phyloP scores from a whole-genome alignment of 176 grass and related monocot species.

The Olyra latifolia region DNA sequence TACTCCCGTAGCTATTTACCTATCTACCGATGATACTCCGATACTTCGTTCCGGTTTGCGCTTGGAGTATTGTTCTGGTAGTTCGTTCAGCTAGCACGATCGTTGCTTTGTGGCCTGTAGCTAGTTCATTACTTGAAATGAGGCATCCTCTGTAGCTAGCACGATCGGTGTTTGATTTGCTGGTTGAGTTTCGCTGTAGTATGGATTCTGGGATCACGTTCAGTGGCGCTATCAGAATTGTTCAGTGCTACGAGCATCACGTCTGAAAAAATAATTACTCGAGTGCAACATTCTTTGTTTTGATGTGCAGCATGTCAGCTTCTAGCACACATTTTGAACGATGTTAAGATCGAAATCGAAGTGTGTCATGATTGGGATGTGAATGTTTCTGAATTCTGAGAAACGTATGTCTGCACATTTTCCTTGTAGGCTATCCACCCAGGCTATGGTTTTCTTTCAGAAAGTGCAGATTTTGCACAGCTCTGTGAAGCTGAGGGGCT shows the following conservation, averaged over 20 bases:
- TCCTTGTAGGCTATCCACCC: slow-evolving; percentile 76
- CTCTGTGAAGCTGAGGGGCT: slow-evolving; percentile 81
- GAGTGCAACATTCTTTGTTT: background rate
- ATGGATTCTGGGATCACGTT: background rate
- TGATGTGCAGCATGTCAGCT: background rate
- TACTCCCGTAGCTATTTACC: too few relatives aligned
- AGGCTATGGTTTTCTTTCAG: slow-evolving; percentile 95
- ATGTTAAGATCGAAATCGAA: too few relatives aligned
- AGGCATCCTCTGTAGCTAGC: background rate
- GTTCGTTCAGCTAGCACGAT: background rate
- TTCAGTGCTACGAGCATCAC: background rate
- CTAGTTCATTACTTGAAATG: background rate
- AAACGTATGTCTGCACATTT: background rate
- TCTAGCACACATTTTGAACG: background rate
- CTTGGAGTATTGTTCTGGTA: background rate
- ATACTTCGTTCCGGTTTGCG: background rate
- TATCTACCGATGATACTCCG: background rate
- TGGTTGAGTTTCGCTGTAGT: background rate
- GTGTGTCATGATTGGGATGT: background rate
- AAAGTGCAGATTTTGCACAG: slow-evolving; percentile 88
- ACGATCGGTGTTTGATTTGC: background rate
- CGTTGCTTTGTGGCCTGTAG: background rate
- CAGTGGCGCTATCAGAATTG: background rate
- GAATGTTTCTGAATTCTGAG: background rate
- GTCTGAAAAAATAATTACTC: background rate